Evolutionary conservation across 805 yeast genomes (phyloP), one percentile per base, ranked within the genome.

Genomic region (Candida andamanensis): DNA sequence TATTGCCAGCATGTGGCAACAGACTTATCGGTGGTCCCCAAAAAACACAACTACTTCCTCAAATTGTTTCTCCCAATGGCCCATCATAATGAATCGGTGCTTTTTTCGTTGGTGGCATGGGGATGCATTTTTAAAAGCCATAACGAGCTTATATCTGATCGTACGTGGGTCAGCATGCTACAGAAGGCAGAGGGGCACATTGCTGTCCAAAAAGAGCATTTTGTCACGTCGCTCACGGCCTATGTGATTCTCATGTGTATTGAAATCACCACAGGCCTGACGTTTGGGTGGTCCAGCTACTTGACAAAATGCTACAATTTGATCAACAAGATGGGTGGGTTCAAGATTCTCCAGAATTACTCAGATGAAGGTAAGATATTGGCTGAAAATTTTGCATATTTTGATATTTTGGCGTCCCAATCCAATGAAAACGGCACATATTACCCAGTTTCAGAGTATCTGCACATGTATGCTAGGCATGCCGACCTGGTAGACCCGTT

Each of bases 31-130:
- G 67, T 68, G 11, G 68, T 67, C 0, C 74, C 79, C 0, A 58
- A 61, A 24, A 63, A 63, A 24, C 60, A 65, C 14, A 77, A 77
- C 49, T 72, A 69, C 45, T 79, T 72, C 40, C 47, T 65, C 10
- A 69, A 69, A 21, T 69, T 71, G 26, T 72, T 75, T 39, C 46
- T 79, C 6, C 70, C 71, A 9, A 59, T 76, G 59, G 81, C 84
- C 0, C 52, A 60, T 27, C 53, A 50, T 14, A 72, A 74, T 37
- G 61, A 60, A 20, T 66, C 77, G 2, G 68, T 76, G 3, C 48
- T 78, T 17, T 64, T 68, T 39, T 66, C 72, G 0, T 50, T 79
- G 6, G 63, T 78, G 17, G 79, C 81, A 0, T 79, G 84, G 84
- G 76, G 79, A 63, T 72, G 70, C 8, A 55, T 59, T 51, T 58